Base-by-base conservation (phyloP, 768 basidiomycete genomes). In the Mycena epipterygia region DNA sequence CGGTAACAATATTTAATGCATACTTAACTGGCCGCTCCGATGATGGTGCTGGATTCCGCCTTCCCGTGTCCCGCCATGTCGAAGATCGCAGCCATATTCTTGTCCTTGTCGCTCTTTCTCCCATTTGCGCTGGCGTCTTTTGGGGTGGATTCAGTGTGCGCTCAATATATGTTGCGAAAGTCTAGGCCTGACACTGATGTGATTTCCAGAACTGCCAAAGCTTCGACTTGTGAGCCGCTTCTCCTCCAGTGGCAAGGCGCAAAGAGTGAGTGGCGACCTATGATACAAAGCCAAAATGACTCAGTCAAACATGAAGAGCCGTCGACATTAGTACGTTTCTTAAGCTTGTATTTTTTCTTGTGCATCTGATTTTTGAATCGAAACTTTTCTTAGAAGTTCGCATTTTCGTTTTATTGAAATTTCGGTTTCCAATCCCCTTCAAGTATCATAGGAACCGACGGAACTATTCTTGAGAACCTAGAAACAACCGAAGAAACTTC, bases 171-270 rank as follows among this genome's bases (percentile, higher is more conserved):
- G 14, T 21, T 30, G 11, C 7, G 6, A 14, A 5, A 8, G 12
- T 14, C 32, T 16, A 13, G 29, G 29, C 19, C 25, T 44, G 13
- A 4, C 30, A 33, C 14, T 19, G 48, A 23, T 27, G 29, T n/a
- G 21, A 29, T n/a, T 33, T 52, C 12, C 44, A 70, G 68, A 1
- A 59, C 27, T n/a, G 16, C 23, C 3, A 25, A 32, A n/a, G 62
- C 68, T n/a, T 35, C 33, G 39, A 70, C 68, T 5, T 70, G 68
- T 35, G 57, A 64, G 63, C 68, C 68, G 57, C 30, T 70, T 59
- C 62, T 70, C 46, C 49, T 70, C 23, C 63, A 70, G 27, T 70
- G 68, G 68, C 63, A 70, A 53, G 68, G 63, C 32, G 68, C 63
- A n/a, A 14, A 32, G 30, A 5, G 68, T 70, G 56, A 70, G 63